Conservation (phyloP, 495 filamentous ascomycete species). For the Xylaria intraflava region DNA sequence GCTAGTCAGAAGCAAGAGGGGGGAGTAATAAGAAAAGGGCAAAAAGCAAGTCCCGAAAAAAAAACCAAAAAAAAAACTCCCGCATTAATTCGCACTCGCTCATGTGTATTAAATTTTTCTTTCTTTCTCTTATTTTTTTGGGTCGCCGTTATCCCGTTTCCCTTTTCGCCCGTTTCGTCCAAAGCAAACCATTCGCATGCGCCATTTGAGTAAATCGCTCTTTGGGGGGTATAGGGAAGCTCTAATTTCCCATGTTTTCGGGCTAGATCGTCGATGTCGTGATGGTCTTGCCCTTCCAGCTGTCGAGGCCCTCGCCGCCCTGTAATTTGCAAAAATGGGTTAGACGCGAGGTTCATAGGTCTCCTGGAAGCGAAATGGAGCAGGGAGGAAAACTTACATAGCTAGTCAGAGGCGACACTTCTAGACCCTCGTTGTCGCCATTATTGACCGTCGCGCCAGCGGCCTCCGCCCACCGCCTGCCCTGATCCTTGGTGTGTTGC, state of each 20-base stretch:
- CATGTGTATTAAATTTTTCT: no score
- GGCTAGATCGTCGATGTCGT: constrained; percentile 47
- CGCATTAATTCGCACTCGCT: no score
- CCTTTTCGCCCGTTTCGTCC: background rate
- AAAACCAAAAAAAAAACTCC: no score
- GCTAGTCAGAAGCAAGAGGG: no score
- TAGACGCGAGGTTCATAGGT: background rate
- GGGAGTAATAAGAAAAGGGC: no score
- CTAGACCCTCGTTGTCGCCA: constrained; percentile 67
- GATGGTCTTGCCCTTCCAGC: constrained; percentile 66
- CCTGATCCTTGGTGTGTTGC: constrained; percentile 82
- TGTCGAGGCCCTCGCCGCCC: constrained; percentile 86
- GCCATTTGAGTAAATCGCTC: background rate
- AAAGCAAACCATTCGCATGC: constrained; percentile 4
- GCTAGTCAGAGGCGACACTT: constrained; percentile 89
- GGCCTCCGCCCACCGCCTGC: constrained; percentile 71
- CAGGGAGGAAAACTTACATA: constrained; percentile 62
- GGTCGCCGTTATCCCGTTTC: background rate
- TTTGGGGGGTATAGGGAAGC: background rate
- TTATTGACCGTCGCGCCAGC: constrained; percentile 73
- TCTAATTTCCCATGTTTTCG: background rate
- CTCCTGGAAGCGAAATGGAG: background rate
- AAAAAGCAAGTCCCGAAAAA: no score
- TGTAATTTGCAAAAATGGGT: constrained; percentile 36
- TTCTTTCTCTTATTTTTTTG: no score